Evolutionary conservation across 768 basidiomycete species (phyloP), one percentile per base, ranked within the genome.

Genomic region (Crucibulum laeve): DNA sequence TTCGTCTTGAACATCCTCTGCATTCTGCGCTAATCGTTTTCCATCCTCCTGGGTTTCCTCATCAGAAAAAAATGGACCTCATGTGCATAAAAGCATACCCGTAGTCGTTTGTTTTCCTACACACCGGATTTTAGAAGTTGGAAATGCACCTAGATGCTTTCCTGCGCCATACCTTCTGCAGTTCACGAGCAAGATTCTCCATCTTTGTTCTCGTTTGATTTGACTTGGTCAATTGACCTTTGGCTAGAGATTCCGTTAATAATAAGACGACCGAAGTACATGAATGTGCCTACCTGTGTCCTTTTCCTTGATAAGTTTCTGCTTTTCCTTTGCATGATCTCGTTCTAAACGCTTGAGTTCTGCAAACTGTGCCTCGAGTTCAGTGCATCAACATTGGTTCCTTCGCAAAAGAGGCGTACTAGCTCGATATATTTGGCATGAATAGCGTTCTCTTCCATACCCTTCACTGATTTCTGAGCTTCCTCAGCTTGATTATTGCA

Each of bases 311-410:
- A 79, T 72, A 23, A 92, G 71, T 57, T 92, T 92, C 69, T 92
- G 90, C 63, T 88, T 91, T 71, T 92, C 91, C 66, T 89, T 92
- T 30, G 89, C 83, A 55, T 91, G 86, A 58, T 91, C 90, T 50
- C 91, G 78, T 64, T 93, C 91, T 57, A 88, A 63, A 40, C 87
- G 77, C 61, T 91, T 91, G 60, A 90, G 69, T 62, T 92, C 90
- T 55, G 89, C 87, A 63, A 91, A 93, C 90, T 93, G 55, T 38
- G 52, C 57, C 41, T 47, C 44, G 44, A 49, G 45, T 55, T 46
- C 51, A 45, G 33, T 21, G 38, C 42, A 36, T 54, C 48, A 48
- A 50, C 44, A 34, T 40, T 42, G 11, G 47, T 46, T 40, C 13
- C 33, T 33, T 43, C 36, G 21, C 46, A 56, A 49, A 43, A 49